Base-by-base conservation (phyloP, 1,139 yeast species). In the Nakaseomyces delphensis region DNA sequence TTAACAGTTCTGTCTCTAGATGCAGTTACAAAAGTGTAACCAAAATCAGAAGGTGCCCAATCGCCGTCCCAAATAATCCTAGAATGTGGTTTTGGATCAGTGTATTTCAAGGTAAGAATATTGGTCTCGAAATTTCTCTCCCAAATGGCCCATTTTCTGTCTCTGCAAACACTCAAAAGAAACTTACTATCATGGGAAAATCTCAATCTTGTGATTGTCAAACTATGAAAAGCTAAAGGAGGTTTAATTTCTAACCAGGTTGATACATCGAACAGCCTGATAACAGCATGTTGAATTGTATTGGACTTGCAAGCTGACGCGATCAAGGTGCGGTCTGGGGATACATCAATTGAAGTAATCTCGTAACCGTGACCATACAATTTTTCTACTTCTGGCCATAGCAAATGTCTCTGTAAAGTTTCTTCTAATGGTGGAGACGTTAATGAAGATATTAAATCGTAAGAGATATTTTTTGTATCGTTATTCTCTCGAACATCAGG, bases 351-450 rank as follows among this genome's bases (percentile, higher is more conserved):
- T 37, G 94, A 74, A 0, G 87, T 77, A 39, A 89, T 79, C 62
- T 93, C 99, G 64, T 87, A 93, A 11, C 99, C 99, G 62, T 93
- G 99, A 0, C 98, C 98, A 57, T 91, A 93, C 40, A 93, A 66
- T 60, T 93, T 93, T 56, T 93, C 98, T 43, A 81, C 66, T 59
- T 93, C 99, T 0, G 98, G 98, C 79, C 93, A 93, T 45, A 93
- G 70, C 0, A 97, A 84, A 57, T 82, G 85, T 55, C 97, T 72
- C 62, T 93, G 98, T 31, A 93, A 69, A 48, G 84, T 84, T 56
- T 87, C 95, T 60, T 89, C 97, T 41, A 82, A 65, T 1, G 96
- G 96, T 4, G 95, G 95, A 1, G 65, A 58, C 0, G 52, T 49
- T 41, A 83, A 64, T 1, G 69, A 57, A 2, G 71, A 43, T 9